Evolutionary conservation across 306 rosid genomes (phyloP).

Genomic region (Elaeagnus macrophylla): DNA sequence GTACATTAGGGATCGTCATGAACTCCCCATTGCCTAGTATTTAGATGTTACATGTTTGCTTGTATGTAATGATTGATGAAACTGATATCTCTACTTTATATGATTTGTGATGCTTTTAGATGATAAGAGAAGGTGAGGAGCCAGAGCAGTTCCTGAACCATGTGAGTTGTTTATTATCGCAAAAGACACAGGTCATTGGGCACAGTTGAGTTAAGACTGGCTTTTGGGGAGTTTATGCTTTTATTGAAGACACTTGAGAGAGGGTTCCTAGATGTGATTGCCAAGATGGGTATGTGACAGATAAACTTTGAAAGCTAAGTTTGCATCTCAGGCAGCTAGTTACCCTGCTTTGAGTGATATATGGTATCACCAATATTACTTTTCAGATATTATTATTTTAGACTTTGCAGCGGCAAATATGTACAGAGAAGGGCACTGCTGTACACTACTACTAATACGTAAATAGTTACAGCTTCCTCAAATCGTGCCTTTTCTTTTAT

Average conservation of each 20-base stretch:
- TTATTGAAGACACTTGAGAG: not conserved
- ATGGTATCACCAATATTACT: not conserved
- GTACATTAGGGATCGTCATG: no score
- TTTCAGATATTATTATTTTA: no score
- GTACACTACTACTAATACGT: slow-evolving; percentile 10
- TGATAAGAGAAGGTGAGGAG: slow-evolving; percentile 42
- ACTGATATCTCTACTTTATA: slow-evolving; percentile 4
- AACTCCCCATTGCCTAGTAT: no score
- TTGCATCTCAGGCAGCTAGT: slow-evolving; percentile 32
- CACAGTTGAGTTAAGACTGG: slow-evolving; percentile 7
- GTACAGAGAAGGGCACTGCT: slow-evolving; percentile 21
- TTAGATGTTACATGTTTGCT: not conserved
- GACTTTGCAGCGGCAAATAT: slow-evolving; percentile 1
- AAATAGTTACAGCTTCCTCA: not conserved
- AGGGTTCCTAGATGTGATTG: not conserved
- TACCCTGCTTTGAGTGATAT: slow-evolving; percentile 31
- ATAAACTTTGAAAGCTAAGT: slow-evolving; percentile 12
- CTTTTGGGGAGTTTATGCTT: not conserved
- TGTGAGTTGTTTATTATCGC: slow-evolving; percentile 14
- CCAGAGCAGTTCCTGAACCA: slow-evolving; percentile 32
- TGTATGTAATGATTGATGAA: not conserved
- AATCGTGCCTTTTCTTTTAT: not conserved
- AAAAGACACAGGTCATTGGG: not conserved
- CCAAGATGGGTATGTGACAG: slow-evolving; percentile 4
- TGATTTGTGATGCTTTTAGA: slow-evolving; percentile 17